A percentile compares a stretch with the other conserved stretches of the same genome.
phyloP scores from a whole-genome alignment of 495 filamentous ascomycete species.

The Daldinia bambusicola region DNA sequence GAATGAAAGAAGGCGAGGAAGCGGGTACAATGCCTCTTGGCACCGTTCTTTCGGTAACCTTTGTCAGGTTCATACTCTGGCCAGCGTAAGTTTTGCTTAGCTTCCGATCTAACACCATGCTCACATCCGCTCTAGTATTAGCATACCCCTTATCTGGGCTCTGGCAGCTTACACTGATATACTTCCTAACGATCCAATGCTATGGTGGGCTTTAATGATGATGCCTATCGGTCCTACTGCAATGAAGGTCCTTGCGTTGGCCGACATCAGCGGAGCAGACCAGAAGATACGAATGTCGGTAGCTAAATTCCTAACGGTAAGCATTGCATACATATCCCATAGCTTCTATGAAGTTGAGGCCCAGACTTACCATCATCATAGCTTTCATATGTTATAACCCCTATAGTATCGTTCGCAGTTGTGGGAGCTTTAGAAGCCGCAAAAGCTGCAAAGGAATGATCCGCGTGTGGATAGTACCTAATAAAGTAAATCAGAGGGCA shows the following conservation, averaged over 20 bases:
- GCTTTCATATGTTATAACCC: slow-evolving; percentile 48
- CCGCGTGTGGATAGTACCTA: background rate
- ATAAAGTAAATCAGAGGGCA: background rate
- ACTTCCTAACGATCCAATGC: slow-evolving; percentile 71
- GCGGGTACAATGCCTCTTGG: slow-evolving; percentile 58
- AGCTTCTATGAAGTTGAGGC: background rate
- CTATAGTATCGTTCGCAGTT: slow-evolving; percentile 51
- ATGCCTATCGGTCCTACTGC: slow-evolving; percentile 80
- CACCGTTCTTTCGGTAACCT: slow-evolving; percentile 64
- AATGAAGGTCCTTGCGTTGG: slow-evolving; percentile 72
- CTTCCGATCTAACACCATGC: background rate
- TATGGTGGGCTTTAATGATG: slow-evolving; percentile 82
- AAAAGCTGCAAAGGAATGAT: slow-evolving; percentile 27
- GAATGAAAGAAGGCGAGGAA: slow-evolving; percentile 59
- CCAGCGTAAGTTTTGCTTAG: slow-evolving; percentile 56
- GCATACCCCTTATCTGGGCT: slow-evolving; percentile 69
- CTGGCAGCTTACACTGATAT: slow-evolving; percentile 68
- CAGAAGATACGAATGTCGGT: slow-evolving; percentile 74
- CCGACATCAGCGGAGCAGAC: slow-evolving; percentile 69
- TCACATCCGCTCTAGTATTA: slow-evolving; percentile 42
- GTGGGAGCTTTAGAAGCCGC: slow-evolving; percentile 47
- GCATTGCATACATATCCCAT: slow-evolving; percentile 36
- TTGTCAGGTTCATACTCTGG: slow-evolving; percentile 74
- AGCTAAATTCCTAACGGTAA: slow-evolving; percentile 74
- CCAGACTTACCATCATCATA: slow-evolving; percentile 15